Evolutionary conservation across 1,284 basidiomycete species (phyloP).

Genomic region (Leccinum griseonigrum): DNA sequence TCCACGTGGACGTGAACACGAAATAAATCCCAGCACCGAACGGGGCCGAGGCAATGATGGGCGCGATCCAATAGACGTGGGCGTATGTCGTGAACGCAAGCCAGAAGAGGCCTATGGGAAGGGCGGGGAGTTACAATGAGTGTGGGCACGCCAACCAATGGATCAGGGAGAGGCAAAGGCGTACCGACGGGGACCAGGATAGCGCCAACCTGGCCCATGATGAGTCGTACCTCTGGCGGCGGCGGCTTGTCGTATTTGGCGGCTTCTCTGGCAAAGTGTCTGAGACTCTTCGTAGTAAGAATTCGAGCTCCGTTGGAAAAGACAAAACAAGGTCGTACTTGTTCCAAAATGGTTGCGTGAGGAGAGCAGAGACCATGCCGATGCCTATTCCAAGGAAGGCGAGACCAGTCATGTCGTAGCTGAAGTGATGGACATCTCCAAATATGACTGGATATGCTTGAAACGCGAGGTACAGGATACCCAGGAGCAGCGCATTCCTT

Average conservation of each 20-base stretch:
- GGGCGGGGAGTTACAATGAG: not conserved
- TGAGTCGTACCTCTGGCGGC: conserved; percentile 68
- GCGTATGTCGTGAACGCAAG: conserved; percentile 72
- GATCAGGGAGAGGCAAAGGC: conserved; percentile 5
- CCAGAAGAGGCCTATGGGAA: conserved; percentile 55
- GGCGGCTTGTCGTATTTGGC: conserved; percentile 41
- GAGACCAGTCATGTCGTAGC: conserved; percentile 49
- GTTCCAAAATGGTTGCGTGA: conserved; percentile 55
- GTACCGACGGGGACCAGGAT: conserved; percentile 62
- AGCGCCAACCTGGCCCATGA: conserved; percentile 68
- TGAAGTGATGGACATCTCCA: conserved; percentile 49
- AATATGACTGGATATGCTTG: conserved; percentile 61
- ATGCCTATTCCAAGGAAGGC: conserved; percentile 62
- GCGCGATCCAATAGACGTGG: conserved; percentile 60
- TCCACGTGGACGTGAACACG: not conserved
- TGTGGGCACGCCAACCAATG: not conserved
- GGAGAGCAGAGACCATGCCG: conserved; percentile 50
- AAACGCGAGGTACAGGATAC: conserved; percentile 65
- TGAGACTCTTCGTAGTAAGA: conserved; percentile 11
- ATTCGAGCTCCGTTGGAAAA: not conserved
- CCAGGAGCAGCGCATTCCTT: conserved; percentile 56
- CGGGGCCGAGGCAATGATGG: not conserved
- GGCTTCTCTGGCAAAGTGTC: conserved; percentile 21
- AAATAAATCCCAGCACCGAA: not conserved
- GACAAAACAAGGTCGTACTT: conserved; percentile 13